Evolutionary conservation across 1,284 basidiomycete species (phyloP), one percentile per base, ranked within the genome.

Genomic region (Puccinia horiana): DNA sequence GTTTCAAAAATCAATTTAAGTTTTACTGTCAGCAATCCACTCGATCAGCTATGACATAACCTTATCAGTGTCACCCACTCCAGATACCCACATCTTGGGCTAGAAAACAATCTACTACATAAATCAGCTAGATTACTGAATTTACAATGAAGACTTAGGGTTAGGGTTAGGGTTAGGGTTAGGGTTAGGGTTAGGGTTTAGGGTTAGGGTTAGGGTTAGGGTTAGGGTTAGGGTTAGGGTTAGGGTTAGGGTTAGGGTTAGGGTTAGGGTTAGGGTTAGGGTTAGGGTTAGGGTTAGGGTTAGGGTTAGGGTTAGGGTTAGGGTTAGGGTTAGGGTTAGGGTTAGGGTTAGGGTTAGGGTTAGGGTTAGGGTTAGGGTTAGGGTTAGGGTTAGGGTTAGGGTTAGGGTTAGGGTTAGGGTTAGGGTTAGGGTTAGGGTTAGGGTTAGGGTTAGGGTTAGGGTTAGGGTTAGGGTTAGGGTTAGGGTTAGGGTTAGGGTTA

Each of bases 111-210:
- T n/a, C n/a, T n/a, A n/a, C n/a, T n/a, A n/a, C n/a, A n/a, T n/a
- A n/a, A n/a, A n/a, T n/a, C n/a, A n/a, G n/a, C n/a, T n/a, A n/a
- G n/a, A n/a, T n/a, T n/a, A n/a, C n/a, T n/a, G n/a, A n/a, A n/a
- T n/a, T n/a, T n/a, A n/a, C n/a, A n/a, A n/a, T n/a, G n/a, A n/a
- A n/a, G n/a, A n/a, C n/a, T n/a, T n/a, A 35, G 65, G 65, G 65
- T 67, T 67, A 67, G 65, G 65, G 65, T 67, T 67, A 67, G 65
- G 65, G 65, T 67, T 67, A 67, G 65, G 65, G 65, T 67, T 67
- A 67, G 65, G 65, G 65, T 67, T 67, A 67, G 65, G 65, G 65
- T 67, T 67, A 67, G 65, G 65, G 65, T 67, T 67, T 52, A 67
- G 65, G 65, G 65, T 67, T 67, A 67, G 65, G 65, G 65, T 67